A percentile compares a stretch with the other conserved stretches of the same genome.
These are phyloP conservation scores for Takashimella tepidaria DNA, from an alignment of 1,284 basidiomycete species.

Conservation along the genomic window DNA sequence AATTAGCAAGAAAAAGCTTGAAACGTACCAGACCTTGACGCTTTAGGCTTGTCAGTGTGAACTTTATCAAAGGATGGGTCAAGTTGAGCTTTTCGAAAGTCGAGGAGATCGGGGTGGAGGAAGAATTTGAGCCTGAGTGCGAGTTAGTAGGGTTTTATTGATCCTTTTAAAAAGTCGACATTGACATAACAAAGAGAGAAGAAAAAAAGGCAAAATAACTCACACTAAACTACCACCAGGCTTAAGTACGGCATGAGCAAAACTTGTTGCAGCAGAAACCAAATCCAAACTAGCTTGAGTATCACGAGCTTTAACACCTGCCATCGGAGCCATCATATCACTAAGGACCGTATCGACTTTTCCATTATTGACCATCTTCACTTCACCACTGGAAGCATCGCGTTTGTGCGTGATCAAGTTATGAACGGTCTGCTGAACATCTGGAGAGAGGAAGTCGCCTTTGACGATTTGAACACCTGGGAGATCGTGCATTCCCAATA, in stretches of 20 bases:
- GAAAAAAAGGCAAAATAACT: constrained; percentile 19
- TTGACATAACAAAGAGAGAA: not conserved
- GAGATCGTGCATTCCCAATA: constrained; percentile 63
- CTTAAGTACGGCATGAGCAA: constrained; percentile 32
- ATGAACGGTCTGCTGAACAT: constrained; percentile 53
- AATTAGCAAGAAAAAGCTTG: too few relatives aligned
- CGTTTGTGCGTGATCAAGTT: constrained; percentile 2
- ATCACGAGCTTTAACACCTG: constrained; percentile 42
- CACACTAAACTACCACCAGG: constrained; percentile 43
- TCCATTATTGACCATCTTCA: constrained; percentile 2
- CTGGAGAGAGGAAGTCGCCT: constrained; percentile 66
- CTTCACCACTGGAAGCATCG: not conserved
- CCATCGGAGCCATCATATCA: constrained; percentile 51
- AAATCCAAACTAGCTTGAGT: constrained; percentile 41
- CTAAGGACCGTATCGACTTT: constrained; percentile 45
- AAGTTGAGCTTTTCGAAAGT: constrained; percentile 36
- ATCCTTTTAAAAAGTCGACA: too few relatives aligned
- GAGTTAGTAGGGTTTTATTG: not conserved
- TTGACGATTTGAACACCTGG: constrained; percentile 63
- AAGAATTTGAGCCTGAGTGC: constrained; percentile 42
- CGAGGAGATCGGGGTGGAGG: constrained; percentile 41
- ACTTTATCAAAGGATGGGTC: constrained; percentile 40
- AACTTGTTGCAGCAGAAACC: constrained; percentile 40
- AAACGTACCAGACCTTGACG: constrained; percentile 35
- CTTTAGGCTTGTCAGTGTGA: constrained; percentile 42